phyloP scores from a whole-genome alignment of 352 stramenopile genomes.

The Elongisporangium senticosum region DNA sequence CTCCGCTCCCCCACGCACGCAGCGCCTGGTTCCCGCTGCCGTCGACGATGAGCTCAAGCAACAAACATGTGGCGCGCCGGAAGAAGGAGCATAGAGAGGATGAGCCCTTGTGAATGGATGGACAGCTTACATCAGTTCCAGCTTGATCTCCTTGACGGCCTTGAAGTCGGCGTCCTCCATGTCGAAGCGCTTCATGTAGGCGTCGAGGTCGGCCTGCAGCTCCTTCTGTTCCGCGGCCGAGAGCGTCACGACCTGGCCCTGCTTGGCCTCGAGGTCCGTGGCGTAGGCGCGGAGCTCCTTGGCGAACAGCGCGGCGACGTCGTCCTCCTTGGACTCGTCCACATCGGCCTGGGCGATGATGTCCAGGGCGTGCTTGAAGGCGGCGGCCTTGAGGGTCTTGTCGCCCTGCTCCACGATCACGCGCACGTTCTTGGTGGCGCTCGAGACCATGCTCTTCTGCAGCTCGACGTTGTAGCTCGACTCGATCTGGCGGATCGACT shows the following conservation, averaged over 20 bases:
- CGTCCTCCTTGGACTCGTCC: conserved; percentile 80
- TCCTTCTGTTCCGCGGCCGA: conserved; percentile 71
- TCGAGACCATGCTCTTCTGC: conserved; percentile 78
- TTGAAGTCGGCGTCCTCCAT: conserved; percentile 76
- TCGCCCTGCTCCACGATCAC: conserved; percentile 68
- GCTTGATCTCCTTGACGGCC: conserved; percentile 79
- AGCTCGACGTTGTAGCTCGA: conserved; percentile 76
- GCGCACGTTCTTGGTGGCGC: conserved; percentile 70
- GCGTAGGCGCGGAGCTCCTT: conserved; percentile 82
- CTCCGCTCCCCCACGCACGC: neutral
- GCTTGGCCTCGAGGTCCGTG: conserved; percentile 66
- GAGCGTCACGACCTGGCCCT: conserved; percentile 74
- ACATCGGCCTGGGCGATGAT: conserved; percentile 61
- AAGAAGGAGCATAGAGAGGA: neutral
- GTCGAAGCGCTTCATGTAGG: conserved; percentile 85
- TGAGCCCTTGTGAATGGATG: neutral
- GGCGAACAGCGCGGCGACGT: conserved; percentile 73
- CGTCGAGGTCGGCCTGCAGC: conserved; percentile 77
- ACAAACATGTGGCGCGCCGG: neutral
- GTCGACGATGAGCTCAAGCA: neutral
- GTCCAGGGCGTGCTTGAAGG: conserved; percentile 83
- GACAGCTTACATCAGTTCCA: conserved; percentile 75
- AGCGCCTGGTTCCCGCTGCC: neutral
- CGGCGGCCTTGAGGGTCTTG: conserved; percentile 80
- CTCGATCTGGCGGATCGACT: conserved; percentile 81